phyloP scores from a whole-genome alignment of 164 flowering plant genomes.

The Chimonanthus salicifolius region DNA sequence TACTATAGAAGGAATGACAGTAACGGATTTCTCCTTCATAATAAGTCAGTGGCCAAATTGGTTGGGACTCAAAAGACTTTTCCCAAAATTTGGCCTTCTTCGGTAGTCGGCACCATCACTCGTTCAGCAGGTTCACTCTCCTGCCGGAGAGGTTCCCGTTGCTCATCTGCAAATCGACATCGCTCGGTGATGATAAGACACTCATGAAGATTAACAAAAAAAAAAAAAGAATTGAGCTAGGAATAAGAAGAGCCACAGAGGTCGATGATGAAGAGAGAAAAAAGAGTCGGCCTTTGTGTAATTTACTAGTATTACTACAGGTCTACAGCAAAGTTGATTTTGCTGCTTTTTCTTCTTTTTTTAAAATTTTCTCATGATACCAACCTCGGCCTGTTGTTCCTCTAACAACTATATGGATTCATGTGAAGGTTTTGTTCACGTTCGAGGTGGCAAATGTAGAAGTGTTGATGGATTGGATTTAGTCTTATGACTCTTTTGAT shows the following conservation, averaged over 20 bases:
- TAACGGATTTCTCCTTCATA: too few species aligned
- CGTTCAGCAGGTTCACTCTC: conserved; percentile 44
- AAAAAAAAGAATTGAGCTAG: too few species aligned
- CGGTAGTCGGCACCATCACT: conserved; percentile 46
- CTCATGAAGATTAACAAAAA: not conserved
- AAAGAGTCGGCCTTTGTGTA: not conserved
- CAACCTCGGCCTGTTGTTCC: conserved; percentile 18
- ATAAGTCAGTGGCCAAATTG: too few species aligned
- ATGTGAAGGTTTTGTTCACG: not conserved
- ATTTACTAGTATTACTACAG: not conserved
- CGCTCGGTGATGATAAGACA: not conserved
- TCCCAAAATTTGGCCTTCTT: conserved; percentile 31
- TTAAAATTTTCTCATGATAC: conserved; percentile 4
- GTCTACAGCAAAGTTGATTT: not conserved
- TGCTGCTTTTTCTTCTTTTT: not conserved
- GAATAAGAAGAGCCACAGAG: not conserved
- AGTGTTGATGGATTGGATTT: not conserved
- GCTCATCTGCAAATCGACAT: conserved; percentile 16
- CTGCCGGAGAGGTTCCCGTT: conserved; percentile 55
- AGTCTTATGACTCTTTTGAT: not conserved
- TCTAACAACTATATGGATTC: not conserved
- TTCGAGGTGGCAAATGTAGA: not conserved
- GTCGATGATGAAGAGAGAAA: not conserved
- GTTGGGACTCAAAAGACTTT: too few species aligned
- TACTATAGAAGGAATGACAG: too few species aligned